Conservation (phyloP, 1,284 basidiomycete genomes). For the Boletus mariae region DNA sequence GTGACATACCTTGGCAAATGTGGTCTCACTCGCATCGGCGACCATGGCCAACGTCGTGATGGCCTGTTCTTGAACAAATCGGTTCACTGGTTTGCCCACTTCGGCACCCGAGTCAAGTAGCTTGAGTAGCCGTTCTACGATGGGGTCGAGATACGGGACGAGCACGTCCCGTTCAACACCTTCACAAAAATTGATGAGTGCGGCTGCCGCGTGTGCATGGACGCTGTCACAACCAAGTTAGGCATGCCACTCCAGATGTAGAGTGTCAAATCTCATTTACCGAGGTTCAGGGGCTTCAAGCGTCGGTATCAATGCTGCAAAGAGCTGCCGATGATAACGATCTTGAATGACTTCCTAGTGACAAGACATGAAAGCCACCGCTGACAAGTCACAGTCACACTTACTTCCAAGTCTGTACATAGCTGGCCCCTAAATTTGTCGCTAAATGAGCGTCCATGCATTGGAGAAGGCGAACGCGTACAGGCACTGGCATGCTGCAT, state of each 20-base stretch:
- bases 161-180: slow-evolving; percentile 71
- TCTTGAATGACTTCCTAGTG: slow-evolving; percentile 71
- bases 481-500: slow-evolving; percentile 86
- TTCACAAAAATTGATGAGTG: slow-evolving; percentile 87
- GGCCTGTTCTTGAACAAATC: slow-evolving; percentile 81
- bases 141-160: slow-evolving; percentile 70
- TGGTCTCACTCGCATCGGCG: slow-evolving; percentile 73
- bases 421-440: slow-evolving; percentile 62
- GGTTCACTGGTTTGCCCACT: slow-evolving; percentile 36
- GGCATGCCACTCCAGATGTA: background rate
- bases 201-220: slow-evolving; percentile 79
- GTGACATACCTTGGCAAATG: slow-evolving; percentile 57
- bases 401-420: slow-evolving; percentile 78
- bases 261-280: slow-evolving; percentile 37
- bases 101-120: slow-evolving; percentile 52
- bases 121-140: slow-evolving; percentile 68
- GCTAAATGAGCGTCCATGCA: slow-evolving; percentile 1
- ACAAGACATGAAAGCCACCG: background rate
- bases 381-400: slow-evolving; percentile 7
- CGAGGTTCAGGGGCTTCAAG: slow-evolving; percentile 73
- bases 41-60: slow-evolving; percentile 84
- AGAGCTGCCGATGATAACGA: slow-evolving; percentile 62
- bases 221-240: slow-evolving; percentile 46
- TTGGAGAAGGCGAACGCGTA: slow-evolving; percentile 30
- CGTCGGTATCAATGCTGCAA: slow-evolving; percentile 66